Evolutionary conservation across 2,329 filamentous ascomycete genomes (phyloP), one percentile per base, ranked within the genome.

Genomic region (Paraconiothyrium brasiliense): DNA sequence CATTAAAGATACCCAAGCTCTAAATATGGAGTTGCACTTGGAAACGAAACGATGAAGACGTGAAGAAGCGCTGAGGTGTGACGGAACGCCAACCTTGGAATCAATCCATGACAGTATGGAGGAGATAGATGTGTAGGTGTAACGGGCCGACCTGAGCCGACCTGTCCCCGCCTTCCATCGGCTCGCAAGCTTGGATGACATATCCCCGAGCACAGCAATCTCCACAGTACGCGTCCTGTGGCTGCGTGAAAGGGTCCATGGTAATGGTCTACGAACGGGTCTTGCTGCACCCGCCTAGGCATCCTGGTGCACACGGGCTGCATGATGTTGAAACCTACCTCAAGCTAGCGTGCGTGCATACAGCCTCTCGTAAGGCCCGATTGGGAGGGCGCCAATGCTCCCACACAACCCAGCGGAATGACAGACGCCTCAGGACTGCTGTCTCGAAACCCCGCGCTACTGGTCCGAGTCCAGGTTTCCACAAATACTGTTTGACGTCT

Each of bases 401-500:
- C 56, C 60, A 50, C 32, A 60, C 63, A 60, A 72, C 67, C 69
- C 65, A 71, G 68, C 71, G 63, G 67, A 68, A 70, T 72, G 69
- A 71, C 67, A 73, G 75, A 70, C 70, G 73, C 75, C 75, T 77
- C 71, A 78, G 75, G 71, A 75, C 69, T 71, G 69, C 71, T 72
- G 72, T 73, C 68, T 65, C 76, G 74, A 78, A 78, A 78, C 76
- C 71, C 65, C 70, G 71, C 70, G 64, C 74, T 71, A 74, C 74
- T 71, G 65, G 60, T 67, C 67, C 57, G 64, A 69, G 67, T 63
- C 64, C 69, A 58, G 69, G 66, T 68, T 72, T 76, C 67, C 70
- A 76, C 76, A 76, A 76, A 78, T 77, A 78, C 74, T 62, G 67
- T 76, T 76, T 77, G 69, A 69, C 67, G 72, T 78, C 76, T 78